Conservation (phyloP, 176 grass and related monocot species). For the Stipa capillata region DNA sequence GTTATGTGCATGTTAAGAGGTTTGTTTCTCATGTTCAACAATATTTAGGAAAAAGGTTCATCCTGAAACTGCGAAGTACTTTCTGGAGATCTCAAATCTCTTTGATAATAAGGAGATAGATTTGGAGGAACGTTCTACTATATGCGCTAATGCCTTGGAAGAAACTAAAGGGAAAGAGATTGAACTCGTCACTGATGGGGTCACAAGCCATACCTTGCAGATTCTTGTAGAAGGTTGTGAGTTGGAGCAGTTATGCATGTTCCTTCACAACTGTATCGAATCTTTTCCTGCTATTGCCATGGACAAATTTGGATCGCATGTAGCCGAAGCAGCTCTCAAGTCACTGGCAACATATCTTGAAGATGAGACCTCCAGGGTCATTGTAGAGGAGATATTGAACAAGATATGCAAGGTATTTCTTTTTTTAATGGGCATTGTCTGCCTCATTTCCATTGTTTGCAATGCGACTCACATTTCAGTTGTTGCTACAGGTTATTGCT, state of each 20-base stretch:
- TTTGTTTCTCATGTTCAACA: constrained; percentile 10
- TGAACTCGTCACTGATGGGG: constrained; percentile 64
- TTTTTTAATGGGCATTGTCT: background rate
- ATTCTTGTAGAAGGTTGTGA: constrained; percentile 72
- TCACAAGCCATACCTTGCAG: constrained; percentile 78
- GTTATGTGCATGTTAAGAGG: background rate
- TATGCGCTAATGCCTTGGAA: constrained; percentile 85
- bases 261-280: constrained; percentile 49
- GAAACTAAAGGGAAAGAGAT: constrained; percentile 90
- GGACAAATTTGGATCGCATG: constrained; percentile 81
- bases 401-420: constrained; percentile 74
- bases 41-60: constrained; percentile 68
- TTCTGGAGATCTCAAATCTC: constrained; percentile 71
- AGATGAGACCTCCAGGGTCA: constrained; percentile 59
- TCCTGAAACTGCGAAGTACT: constrained; percentile 91
- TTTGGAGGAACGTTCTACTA: constrained; percentile 60
- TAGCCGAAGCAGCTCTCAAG: constrained; percentile 70
- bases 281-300: constrained; percentile 50
- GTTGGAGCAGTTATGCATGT: constrained; percentile 65
- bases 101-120: constrained; percentile 71
- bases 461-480: constrained; percentile 8
- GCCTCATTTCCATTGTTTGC: background rate
- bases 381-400: constrained; percentile 52
- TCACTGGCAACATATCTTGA: constrained; percentile 63
- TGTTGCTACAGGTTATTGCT: constrained; percentile 52